These are phyloP conservation scores for Galerina sulciceps DNA, from an alignment of 768 basidiomycete genomes.

Conservation along the genomic window DNA sequence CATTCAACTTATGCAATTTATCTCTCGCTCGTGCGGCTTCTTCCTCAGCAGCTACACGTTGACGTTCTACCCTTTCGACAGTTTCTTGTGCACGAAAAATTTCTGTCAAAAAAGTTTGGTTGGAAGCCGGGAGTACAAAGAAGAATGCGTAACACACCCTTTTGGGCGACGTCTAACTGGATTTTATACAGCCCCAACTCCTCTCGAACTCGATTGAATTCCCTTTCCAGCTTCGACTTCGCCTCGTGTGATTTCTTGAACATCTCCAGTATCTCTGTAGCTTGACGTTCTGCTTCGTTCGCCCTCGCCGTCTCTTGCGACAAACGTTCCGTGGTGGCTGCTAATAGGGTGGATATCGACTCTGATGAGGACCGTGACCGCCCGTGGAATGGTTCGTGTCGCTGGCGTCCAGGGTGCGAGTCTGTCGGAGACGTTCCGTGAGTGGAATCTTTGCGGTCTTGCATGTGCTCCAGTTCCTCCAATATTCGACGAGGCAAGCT, in stretches of 20 bases:
- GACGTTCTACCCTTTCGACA: slow-evolving; percentile 49
- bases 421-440: slow-evolving; percentile 18
- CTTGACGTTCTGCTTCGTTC: slow-evolving; percentile 39
- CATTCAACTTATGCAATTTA: slow-evolving; percentile 46
- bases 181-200: slow-evolving; percentile 61
- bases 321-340: slow-evolving; percentile 28
- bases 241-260: slow-evolving; percentile 36
- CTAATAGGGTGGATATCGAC: slow-evolving; percentile 23
- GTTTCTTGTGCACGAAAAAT: slow-evolving; percentile 58
- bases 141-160: slow-evolving; percentile 29
- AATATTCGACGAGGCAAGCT: slow-evolving; percentile 7
- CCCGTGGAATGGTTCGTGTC: neutral
- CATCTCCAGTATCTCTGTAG: slow-evolving; percentile 33
- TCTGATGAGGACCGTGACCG: slow-evolving; percentile 18
- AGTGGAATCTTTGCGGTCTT: neutral
- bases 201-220: slow-evolving; percentile 38
- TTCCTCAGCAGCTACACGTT: slow-evolving; percentile 53
- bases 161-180: slow-evolving; percentile 62
- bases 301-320: slow-evolving; percentile 41
- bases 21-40: slow-evolving; percentile 49
- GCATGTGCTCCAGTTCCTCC: slow-evolving; percentile 3
- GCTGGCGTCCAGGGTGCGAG: slow-evolving; percentile 17
- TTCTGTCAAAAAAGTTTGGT: slow-evolving; percentile 31
- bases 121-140: too few species aligned
- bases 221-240: slow-evolving; percentile 31